phyloP scores from a whole-genome alignment of 305 asterid genomes.

The Fraxinus greggii region DNA sequence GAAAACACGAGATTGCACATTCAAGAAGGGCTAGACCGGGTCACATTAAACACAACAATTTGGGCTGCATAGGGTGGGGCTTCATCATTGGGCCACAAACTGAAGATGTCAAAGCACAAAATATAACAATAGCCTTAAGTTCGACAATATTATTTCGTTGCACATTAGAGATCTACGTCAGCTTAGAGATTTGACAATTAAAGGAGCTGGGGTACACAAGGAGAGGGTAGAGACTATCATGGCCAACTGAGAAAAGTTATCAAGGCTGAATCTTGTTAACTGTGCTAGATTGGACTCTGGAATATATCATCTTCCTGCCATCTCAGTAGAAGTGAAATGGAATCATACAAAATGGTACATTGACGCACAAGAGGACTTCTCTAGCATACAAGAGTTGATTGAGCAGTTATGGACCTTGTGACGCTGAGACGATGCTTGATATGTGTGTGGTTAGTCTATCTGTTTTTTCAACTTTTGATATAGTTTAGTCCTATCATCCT shows the following conservation, averaged over 20 bases:
- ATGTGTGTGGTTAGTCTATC: background rate
- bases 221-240: background rate
- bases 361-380: background rate
- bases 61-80: no score
- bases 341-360: background rate
- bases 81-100: no score
- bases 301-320: background rate
- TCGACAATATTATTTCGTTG: background rate
- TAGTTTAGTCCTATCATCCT: background rate
- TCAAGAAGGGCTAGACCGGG: no score
- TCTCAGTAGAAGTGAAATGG: background rate
- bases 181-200: background rate
- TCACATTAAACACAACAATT: no score
- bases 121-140: no score
- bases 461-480: background rate
- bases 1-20: no score
- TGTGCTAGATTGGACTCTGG: background rate
- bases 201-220: background rate
- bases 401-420: background rate
- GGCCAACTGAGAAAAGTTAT: background rate
- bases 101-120: no score
- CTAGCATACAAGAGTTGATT: background rate
- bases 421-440: background rate
- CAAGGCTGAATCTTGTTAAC: background rate
- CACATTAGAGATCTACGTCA: background rate